Percentiles rank a stretch among this genome's conserved stretches.
Evolutionary conservation across 306 rosid genomes (phyloP).

Genomic region (Rosa multiflora): DNA sequence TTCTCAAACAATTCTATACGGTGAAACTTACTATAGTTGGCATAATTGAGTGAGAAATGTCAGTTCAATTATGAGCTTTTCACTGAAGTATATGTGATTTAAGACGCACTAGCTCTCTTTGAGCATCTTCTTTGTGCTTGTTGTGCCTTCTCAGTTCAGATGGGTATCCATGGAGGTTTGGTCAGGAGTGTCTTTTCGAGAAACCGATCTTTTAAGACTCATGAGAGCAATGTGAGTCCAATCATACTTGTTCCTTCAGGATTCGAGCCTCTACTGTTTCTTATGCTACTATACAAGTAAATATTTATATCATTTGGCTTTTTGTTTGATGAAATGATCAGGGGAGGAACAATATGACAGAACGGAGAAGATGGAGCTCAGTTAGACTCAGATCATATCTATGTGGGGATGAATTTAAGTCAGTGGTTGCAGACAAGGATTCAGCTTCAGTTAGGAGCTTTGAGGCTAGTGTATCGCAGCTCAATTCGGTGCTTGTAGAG

Average conservation of each 20-base stretch:
- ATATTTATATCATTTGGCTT: neutral
- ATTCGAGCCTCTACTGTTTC: neutral
- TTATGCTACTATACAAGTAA: neutral
- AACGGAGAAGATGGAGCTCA: constrained; percentile 68
- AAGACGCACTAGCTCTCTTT: constrained; percentile 26
- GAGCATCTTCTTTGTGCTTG: constrained; percentile 30
- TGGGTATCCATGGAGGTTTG: constrained; percentile 85
- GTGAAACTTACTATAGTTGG: constrained; percentile 22
- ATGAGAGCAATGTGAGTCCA: constrained; percentile 63
- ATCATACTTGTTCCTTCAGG: neutral
- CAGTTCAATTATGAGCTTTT: constrained; percentile 31
- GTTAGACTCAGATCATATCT: constrained; percentile 62
- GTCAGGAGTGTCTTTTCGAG: constrained; percentile 77
- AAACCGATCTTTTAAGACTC: constrained; percentile 44
- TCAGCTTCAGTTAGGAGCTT: constrained; percentile 67
- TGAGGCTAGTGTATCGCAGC: constrained; percentile 35
- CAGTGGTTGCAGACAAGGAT: constrained; percentile 70
- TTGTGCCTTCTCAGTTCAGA: constrained; percentile 20
- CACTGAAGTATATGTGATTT: constrained; percentile 31
- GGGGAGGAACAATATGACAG: constrained; percentile 55
- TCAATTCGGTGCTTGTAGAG: constrained; percentile 64
- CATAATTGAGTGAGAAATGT: constrained; percentile 33
- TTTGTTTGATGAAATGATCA: constrained; percentile 23
- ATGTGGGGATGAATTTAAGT: constrained; percentile 84
- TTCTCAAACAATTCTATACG: constrained; percentile 23